Evolutionary conservation across 768 basidiomycete species (phyloP).

Genomic region (Suillus weaverae): DNA sequence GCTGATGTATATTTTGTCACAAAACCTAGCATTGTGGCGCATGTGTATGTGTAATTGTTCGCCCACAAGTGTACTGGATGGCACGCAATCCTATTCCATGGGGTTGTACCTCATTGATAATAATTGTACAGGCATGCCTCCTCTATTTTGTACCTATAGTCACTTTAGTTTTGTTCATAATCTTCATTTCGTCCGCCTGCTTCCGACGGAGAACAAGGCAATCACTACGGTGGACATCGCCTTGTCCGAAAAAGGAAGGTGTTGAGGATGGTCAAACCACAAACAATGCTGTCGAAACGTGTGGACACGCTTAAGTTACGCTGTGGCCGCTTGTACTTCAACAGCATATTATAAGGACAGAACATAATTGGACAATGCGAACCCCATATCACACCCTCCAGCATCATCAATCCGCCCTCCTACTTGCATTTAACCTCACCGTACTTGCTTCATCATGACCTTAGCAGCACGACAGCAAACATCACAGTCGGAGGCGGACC

Average conservation of each 20-base stretch:
- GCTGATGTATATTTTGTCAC: slow-evolving; percentile 9
- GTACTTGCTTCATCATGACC: neutral
- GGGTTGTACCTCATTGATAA: slow-evolving; percentile 8
- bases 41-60: neutral
- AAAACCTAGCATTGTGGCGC: neutral
- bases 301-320: neutral
- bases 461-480: slow-evolving; percentile 2
- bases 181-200: neutral
- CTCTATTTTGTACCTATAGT: slow-evolving; percentile 18
- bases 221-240: slow-evolving; percentile 20
- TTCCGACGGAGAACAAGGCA: slow-evolving; percentile 19
- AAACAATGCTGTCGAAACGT: slow-evolving; percentile 4
- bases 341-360: slow-evolving; percentile 8
- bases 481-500: neutral
- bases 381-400: neutral
- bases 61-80: neutral
- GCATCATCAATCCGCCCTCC: neutral
- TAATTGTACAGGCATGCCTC: slow-evolving; percentile 5
- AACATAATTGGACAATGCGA: slow-evolving; percentile 6
- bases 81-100: slow-evolving; percentile 14
- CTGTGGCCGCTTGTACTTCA: slow-evolving; percentile 6
- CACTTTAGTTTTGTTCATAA: slow-evolving; percentile 8
- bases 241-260: slow-evolving; percentile 37
- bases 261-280: slow-evolving; percentile 27
- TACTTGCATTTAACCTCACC: neutral